Base-by-base conservation (phyloP, 208 protist species). In the Acanthamoeba castellanii region DNA sequence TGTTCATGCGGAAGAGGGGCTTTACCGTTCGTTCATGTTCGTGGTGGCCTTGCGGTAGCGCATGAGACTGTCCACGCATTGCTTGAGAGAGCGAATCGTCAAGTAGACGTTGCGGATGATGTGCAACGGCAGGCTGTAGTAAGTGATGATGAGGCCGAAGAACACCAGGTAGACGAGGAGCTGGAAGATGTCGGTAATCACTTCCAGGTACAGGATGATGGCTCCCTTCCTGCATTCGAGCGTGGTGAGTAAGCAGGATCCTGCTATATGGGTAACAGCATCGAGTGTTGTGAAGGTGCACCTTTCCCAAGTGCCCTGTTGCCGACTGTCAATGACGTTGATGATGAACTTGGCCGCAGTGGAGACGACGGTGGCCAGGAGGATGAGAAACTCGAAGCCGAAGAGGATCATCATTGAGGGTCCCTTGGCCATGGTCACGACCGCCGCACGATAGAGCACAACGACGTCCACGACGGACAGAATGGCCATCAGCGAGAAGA, bases 121-220 rank as follows among this genome's bases (percentile, higher is more conserved):
- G 89, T 94, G 89, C 30, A 94, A 42, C 42, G 89, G 89, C 25
- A 94, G 14, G 20, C 89, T 52, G 52, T 94, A 94, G 45, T 94
- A 61, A 7, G 45, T 45, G 37, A 82, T 64, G 34, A 94, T 81
- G 47, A 64, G 92, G n/a, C 34, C 64, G 37, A 94, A 94, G 89
- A 94, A 94, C 25, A 72, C 89, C 18, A 94, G 9, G 52, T 84
- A 94, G 61, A 94, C 25, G n/a, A 82, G 27, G 7, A 94, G 64
- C 47, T 94, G 64, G 89, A 81, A 84, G 16, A 94, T 72, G 64
- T 94, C 89, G 11, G n/a, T 72, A 7, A 50, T 57, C n/a, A 82
- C n/a, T 47, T 94, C 89, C 50, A 94, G 61, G 70, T 94, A 94
- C 27, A 94, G 85, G 34, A 92, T 92, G 59, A 92, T 92, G 85